Evolutionary conservation across 768 basidiomycete species (phyloP).

Genomic region (Rossbeevera mucosa): DNA sequence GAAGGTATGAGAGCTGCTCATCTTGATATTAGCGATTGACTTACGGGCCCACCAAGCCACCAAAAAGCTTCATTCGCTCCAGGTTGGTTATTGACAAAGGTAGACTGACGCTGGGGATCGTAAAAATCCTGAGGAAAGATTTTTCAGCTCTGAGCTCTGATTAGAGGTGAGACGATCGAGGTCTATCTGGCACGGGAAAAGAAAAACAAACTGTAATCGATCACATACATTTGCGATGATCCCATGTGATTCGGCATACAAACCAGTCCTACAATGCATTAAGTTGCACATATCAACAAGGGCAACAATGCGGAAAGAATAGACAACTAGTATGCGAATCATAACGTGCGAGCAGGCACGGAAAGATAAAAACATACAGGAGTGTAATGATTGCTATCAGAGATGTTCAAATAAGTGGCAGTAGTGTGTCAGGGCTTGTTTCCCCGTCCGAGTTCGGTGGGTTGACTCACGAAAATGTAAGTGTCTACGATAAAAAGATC

Average conservation of each 20-base stretch:
- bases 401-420: neutral
- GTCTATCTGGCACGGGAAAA: neutral
- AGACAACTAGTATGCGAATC: neutral
- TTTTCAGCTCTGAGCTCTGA: neutral
- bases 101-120: conserved; percentile 55
- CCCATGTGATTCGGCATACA: conserved; percentile 83
- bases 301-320: no score
- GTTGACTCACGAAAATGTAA: conserved; percentile 77
- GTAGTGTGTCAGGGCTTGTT: neutral
- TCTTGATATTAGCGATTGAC: conserved; percentile 9
- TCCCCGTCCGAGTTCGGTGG: no score
- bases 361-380: conserved; percentile 48
- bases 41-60: conserved; percentile 87
- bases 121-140: conserved; percentile 65
- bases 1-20: neutral
- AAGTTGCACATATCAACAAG: neutral
- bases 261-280: conserved; percentile 59
- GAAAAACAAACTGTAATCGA: neutral
- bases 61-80: conserved; percentile 59
- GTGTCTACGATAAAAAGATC: conserved; percentile 42
- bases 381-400: conserved; percentile 73
- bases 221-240: conserved; percentile 74
- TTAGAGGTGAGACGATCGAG: neutral
- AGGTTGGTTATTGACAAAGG: conserved; percentile 63
- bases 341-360: neutral